phyloP scores from a whole-genome alignment of 345 rosid genomes.

The Citrus cavaleriei region DNA sequence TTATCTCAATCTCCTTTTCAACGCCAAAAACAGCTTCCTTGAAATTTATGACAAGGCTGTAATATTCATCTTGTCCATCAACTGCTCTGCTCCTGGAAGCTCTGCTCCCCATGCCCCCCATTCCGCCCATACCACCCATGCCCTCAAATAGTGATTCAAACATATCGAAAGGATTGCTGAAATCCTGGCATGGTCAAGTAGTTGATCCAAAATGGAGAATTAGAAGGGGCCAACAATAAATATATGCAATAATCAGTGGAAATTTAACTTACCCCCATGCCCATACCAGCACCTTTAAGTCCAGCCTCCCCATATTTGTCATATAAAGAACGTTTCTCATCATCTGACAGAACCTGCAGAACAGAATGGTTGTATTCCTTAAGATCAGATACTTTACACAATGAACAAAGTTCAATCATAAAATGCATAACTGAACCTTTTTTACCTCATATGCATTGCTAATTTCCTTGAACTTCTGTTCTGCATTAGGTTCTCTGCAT shows the following conservation, averaged over 20 bases:
- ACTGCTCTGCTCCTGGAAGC: slow-evolving; percentile 72
- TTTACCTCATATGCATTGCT: slow-evolving; percentile 97
- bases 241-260: background rate
- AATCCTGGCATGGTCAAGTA: slow-evolving; percentile 52
- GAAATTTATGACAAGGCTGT: slow-evolving; percentile 67
- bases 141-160: slow-evolving; percentile 88
- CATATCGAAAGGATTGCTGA: slow-evolving; percentile 92
- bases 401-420: background rate
- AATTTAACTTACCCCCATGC: slow-evolving; percentile 78
- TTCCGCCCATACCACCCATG: slow-evolving; percentile 88
- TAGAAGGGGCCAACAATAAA: background rate
- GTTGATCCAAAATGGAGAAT: slow-evolving; percentile 11
- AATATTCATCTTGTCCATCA: slow-evolving; percentile 92
- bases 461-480: slow-evolving; percentile 89
- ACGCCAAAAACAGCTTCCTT: slow-evolving; percentile 95
- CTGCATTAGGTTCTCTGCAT: slow-evolving; percentile 87
- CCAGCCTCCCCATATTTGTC: slow-evolving; percentile 98
- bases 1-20: slow-evolving; percentile 91
- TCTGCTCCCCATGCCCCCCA: slow-evolving; percentile 71
- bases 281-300: slow-evolving; percentile 93
- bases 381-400: slow-evolving; percentile 4
- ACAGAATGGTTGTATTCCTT: slow-evolving; percentile 4
- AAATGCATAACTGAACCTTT: slow-evolving; percentile 3
- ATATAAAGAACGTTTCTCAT: slow-evolving; percentile 87
- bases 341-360: slow-evolving; percentile 87